Conservation (phyloP, 2,329 filamentous ascomycete genomes). For the Epichloe uncinata region DNA sequence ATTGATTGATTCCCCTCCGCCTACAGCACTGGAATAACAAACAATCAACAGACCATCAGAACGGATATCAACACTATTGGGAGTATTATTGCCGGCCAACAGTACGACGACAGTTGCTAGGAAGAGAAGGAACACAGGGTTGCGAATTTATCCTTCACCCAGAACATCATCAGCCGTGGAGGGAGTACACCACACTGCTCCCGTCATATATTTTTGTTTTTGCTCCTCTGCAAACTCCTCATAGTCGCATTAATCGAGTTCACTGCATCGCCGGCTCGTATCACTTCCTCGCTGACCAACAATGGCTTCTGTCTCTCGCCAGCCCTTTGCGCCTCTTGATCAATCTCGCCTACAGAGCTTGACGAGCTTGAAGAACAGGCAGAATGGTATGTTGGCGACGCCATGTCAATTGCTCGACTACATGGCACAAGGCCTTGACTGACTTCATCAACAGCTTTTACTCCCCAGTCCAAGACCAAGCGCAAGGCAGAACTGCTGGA, state of each 20-base stretch:
- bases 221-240: too few relatives aligned
- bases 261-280: neutral
- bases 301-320: conserved; percentile 47
- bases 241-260: neutral
- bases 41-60: neutral
- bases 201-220: too few relatives aligned
- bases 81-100: neutral
- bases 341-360: conserved; percentile 56
- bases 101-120: neutral
- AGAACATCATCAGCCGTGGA: neutral
- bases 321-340: conserved; percentile 65
- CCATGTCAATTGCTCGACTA: neutral
- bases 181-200: too few relatives aligned
- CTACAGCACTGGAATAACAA: neutral
- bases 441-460: conserved; percentile 22
- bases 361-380: conserved; percentile 64
- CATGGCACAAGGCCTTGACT: neutral
- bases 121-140: neutral
- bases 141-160: neutral
- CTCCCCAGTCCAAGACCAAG: conserved; percentile 31
- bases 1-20: neutral
- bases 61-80: neutral
- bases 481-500: conserved; percentile 44
- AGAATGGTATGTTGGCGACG: conserved; percentile 46
- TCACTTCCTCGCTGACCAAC: conserved; percentile 5